Percentiles rank a stretch among this genome's conserved stretches.
Evolutionary conservation across 2,329 filamentous ascomycete species (phyloP).

Genomic region (Scortechinia acanthostroma): DNA sequence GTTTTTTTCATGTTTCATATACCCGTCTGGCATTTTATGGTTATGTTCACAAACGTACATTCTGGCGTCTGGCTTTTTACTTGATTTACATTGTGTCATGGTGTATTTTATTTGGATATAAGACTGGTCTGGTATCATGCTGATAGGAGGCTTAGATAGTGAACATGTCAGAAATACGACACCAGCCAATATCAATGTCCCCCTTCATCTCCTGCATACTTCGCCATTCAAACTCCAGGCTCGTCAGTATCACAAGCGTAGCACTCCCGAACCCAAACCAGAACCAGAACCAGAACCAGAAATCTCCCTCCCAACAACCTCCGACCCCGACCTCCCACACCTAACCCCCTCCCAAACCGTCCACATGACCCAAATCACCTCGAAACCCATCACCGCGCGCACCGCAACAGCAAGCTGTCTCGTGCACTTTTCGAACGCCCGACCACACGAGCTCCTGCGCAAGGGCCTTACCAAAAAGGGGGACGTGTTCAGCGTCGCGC

Average conservation of each 20-base stretch:
- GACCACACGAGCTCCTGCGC: slow-evolving; percentile 34
- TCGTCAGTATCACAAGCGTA: neutral
- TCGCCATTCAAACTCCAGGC: neutral
- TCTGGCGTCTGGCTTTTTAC: neutral
- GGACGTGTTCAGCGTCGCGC: slow-evolving; percentile 50
- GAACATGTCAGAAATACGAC: neutral
- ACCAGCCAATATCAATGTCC: too few species aligned
- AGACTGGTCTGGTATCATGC: neutral
- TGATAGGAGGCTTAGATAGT: slow-evolving; percentile 1
- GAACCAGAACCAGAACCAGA: neutral
- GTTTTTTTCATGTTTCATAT: slow-evolving; percentile 5
- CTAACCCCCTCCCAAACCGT: slow-evolving; percentile 45
- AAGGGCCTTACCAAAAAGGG: slow-evolving; percentile 44
- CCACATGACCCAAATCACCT: slow-evolving; percentile 53
- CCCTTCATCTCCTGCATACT: too few species aligned
- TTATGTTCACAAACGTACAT: neutral
- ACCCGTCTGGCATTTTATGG: neutral
- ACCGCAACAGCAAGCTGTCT: slow-evolving; percentile 42
- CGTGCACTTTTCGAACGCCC: slow-evolving; percentile 40
- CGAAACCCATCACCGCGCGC: slow-evolving; percentile 41
- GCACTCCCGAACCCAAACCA: neutral
- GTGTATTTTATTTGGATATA: neutral
- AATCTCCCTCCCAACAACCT: slow-evolving; percentile 1
- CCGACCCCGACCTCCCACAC: slow-evolving; percentile 35
- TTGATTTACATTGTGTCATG: neutral